Evolutionary conservation across 345 rosid species (phyloP).

Genomic region (Isatis tinctoria): DNA sequence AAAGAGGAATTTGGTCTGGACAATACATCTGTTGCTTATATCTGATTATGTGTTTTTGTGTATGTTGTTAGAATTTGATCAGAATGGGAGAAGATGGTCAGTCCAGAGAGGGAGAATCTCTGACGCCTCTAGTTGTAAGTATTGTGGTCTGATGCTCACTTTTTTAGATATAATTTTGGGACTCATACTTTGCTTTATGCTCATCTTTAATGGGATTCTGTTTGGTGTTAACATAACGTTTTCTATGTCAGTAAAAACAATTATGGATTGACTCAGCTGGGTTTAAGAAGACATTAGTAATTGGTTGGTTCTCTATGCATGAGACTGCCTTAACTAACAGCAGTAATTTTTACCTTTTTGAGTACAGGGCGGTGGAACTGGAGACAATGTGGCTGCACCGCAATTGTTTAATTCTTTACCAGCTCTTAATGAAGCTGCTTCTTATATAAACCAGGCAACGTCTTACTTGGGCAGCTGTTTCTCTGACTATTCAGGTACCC

Average conservation of each 20-base stretch:
- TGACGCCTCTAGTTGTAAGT: slow-evolving; percentile 36
- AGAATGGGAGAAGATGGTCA: slow-evolving; percentile 44
- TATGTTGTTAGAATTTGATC: slow-evolving; percentile 30
- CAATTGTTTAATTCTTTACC: slow-evolving; percentile 45
- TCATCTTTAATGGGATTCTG: not conserved
- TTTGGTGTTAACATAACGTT: not conserved
- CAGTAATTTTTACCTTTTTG: not conserved
- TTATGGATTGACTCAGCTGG: not conserved
- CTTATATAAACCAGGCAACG: slow-evolving; percentile 55
- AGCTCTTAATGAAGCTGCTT: slow-evolving; percentile 51
- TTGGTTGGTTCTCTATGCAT: slow-evolving; percentile 3
- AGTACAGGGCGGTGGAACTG: slow-evolving; percentile 25
- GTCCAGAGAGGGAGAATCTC: slow-evolving; percentile 32
- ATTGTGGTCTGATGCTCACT: not conserved
- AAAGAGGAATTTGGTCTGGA: not conserved
- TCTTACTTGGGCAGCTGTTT: slow-evolving; percentile 53
- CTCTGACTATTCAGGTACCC: slow-evolving; percentile 49
- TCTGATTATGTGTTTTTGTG: slow-evolving; percentile 6
- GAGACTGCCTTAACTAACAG: slow-evolving; percentile 1
- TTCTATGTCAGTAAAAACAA: not conserved
- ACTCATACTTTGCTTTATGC: not conserved
- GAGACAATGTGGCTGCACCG: slow-evolving; percentile 32
- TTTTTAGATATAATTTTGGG: not conserved
- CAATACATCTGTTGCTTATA: not conserved
- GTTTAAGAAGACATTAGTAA: not conserved